Base-by-base conservation (phyloP, 768 basidiomycete genomes). In the Rhizopogon vesiculosus region DNA sequence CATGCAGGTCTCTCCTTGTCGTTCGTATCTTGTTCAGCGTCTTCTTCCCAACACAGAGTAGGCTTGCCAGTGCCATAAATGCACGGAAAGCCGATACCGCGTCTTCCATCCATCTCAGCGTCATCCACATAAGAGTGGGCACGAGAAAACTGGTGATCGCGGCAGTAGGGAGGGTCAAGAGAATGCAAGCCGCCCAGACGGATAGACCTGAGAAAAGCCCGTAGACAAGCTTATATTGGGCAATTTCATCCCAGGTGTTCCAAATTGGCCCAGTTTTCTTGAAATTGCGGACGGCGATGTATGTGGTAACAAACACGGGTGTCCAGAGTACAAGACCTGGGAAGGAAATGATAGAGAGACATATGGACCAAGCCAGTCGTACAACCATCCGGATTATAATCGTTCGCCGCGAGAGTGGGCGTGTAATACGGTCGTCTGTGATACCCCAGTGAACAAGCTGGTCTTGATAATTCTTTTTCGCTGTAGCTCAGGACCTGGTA, bases 161-260 rank as follows among this genome's bases (percentile, higher is more conserved):
- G 7, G 83, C 77, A 59, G 88, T 68, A 3, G 84, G 88, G 62
- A 88, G 75, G 0, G 89, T 90, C 42, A 86, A 38, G 38, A 84
- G 38, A 29, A 84, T 71, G 12, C 79, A 70, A 16, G 67, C 57
- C 35, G 77, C 52, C 83, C 89, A 92, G 31, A 92, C 89, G 51
- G 78, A 72, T 3, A 89, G 56, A 1, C 90, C 91, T 0, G 90
- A 86, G 8, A 85, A 62, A 35, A 94, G 78, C 9, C 93, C 93
- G 62, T 91, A 91, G 19, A 87, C 82, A 52, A 93, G 84, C 67
- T 93, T 93, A 70, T 91, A 89, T 65, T 93, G 89, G 10, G 91
- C 89, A 59, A 93, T 91, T 67, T 93, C 91, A 63, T 93, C 92
- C 80, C 84, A 92, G 0, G 89, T 92, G 64, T 93, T 89, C 74